phyloP scores from a whole-genome alignment of 768 basidiomycete genomes.

The Lentinus brumalis region DNA sequence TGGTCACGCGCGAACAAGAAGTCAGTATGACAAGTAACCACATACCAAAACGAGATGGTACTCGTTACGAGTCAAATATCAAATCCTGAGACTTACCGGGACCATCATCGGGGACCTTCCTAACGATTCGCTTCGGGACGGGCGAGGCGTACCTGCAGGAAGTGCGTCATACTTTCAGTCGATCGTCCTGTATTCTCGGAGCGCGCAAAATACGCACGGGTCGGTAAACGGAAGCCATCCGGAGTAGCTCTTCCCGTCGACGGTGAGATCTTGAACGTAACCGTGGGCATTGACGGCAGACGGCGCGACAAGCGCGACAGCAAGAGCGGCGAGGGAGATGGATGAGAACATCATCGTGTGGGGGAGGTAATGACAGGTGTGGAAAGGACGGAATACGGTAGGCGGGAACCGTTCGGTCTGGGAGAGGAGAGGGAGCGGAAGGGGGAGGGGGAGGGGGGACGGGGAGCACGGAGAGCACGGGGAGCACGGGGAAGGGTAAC shows the following conservation, averaged over 20 bases:
- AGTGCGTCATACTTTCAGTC: not conserved
- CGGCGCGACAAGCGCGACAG: constrained; percentile 12
- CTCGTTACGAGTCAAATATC: too few relatives aligned
- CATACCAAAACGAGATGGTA: too few relatives aligned
- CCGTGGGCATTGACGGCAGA: constrained; percentile 29
- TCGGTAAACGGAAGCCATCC: constrained; percentile 31
- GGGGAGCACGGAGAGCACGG: not conserved
- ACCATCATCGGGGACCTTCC: constrained; percentile 34
- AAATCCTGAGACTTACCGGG: constrained; percentile 23
- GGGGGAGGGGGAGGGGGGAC: constrained; percentile 1
- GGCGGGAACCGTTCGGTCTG: constrained; percentile 7
- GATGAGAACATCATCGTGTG: constrained; percentile 15
- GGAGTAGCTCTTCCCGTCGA: constrained; percentile 25
- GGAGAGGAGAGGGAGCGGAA: constrained; percentile 6
- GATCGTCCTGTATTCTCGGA: not conserved
- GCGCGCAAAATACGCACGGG: constrained; percentile 22
- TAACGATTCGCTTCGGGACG: constrained; percentile 29
- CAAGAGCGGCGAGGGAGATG: constrained; percentile 8
- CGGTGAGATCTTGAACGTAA: constrained; percentile 22
- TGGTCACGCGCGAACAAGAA: not conserved
- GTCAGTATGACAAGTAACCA: not conserved
- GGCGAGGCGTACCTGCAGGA: constrained; percentile 25
- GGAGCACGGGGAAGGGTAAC: not conserved
- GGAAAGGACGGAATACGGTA: constrained; percentile 16
- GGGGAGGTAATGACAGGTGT: constrained; percentile 13